Evolutionary conservation across 495 filamentous ascomycete species (phyloP).

Genomic region (Aspergillus nidulans): DNA sequence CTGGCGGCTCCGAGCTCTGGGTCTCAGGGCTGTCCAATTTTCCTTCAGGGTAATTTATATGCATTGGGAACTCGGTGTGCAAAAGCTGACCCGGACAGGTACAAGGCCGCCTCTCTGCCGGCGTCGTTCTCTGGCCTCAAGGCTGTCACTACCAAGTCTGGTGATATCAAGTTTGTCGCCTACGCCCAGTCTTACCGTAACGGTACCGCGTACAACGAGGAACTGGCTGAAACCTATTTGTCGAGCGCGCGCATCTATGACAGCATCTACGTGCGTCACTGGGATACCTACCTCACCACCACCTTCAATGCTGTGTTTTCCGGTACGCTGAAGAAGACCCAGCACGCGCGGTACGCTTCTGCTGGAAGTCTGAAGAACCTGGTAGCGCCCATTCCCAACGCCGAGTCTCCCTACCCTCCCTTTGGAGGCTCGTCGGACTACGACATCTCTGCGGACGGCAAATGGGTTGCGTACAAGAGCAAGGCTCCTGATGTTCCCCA

Average conservation of each 20-base stretch:
- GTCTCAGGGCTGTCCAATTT: conserved; percentile 30
- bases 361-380: conserved; percentile 35
- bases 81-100: conserved; percentile 24
- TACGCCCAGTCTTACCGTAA: conserved; percentile 57
- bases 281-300: conserved; percentile 63
- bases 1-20: conserved; percentile 42
- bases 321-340: conserved; percentile 28
- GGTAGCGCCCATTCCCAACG: conserved; percentile 38
- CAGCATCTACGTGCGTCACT: conserved; percentile 70
- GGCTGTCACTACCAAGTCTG: conserved; percentile 47
- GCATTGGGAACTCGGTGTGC: not conserved
- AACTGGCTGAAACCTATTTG: conserved; percentile 49
- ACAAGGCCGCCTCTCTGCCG: conserved; percentile 54
- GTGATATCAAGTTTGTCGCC: conserved; percentile 55
- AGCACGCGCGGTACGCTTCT: conserved; percentile 13
- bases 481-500: conserved; percentile 37
- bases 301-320: conserved; percentile 45
- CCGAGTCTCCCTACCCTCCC: conserved; percentile 43
- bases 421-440: conserved; percentile 40
- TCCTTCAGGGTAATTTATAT: conserved; percentile 18
- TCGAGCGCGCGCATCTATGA: conserved; percentile 65
- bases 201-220: conserved; percentile 58
- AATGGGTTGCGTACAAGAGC: conserved; percentile 40
- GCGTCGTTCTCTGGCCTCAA: conserved; percentile 66
- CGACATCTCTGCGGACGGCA: conserved; percentile 36